Base-by-base conservation (phyloP, 352 stramenopile species). In the Pythium grandisporangium region DNA sequence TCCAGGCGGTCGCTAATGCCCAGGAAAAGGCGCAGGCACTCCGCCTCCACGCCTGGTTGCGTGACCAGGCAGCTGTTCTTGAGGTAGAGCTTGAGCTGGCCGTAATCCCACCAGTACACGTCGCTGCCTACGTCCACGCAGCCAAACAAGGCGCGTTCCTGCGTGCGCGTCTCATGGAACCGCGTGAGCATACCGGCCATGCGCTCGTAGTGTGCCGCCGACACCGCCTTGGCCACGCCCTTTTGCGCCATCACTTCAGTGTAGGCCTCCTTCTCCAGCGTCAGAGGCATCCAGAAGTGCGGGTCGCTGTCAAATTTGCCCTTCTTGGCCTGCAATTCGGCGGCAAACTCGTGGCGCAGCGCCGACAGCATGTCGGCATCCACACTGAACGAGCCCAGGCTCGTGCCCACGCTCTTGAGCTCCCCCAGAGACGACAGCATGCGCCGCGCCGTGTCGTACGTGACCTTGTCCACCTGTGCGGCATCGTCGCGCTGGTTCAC, bases 71-170 rank as follows among this genome's bases (percentile, higher is more conserved):
- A 64, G 56, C 97, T 97, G 74, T 98, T 98, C 55, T 94, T 95
- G 34, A 96, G 81, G 69, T 98, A 99, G n/a, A 98, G 74, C 70
- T 97, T 97, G 30, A 98, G 71, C 63, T 97, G 93, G 32, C 96
- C 96, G 66, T 99, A 99, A 76, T 99, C 96, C 95, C 94, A 98
- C 96, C 95, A 99, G 76, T 96, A 98, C 19, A 97, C 93, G 47
- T 96, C 79, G 47, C 80, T 95, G 44, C 95, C 96, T 20, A 99
- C 95, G 58, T 99, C 90, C 1, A 99, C 93, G 24, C 94, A 96
- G 45, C 96, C 96, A 76, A 99, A 98, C 13, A 98, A 58, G 33
- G 84, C 88, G 27, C 96, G 71, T 44, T 78, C 51, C 40, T 69
- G 64, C 42, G 63, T 58, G 22, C 63, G 62, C 22, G 68, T 71